phyloP scores from a whole-genome alignment of 2,329 filamentous ascomycete genomes.

The Monilinia fructigena region DNA sequence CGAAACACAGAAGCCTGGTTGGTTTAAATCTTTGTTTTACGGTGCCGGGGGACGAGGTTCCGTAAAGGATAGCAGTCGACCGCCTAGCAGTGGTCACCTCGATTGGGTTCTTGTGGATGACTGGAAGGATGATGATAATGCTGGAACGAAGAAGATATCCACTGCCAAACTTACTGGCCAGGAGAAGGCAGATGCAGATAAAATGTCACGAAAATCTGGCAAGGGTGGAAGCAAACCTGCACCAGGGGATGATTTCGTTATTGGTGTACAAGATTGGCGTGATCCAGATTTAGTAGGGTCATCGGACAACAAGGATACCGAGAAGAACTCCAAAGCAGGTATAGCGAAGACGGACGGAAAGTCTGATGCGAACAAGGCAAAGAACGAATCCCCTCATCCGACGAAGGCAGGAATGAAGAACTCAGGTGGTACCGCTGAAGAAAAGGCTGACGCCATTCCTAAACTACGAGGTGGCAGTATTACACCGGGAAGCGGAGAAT shows the following conservation, averaged over 20 bases:
- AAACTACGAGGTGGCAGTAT: slow-evolving; percentile 62
- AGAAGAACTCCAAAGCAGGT: slow-evolving; percentile 36
- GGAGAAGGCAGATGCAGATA: slow-evolving; percentile 39
- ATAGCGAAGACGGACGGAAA: slow-evolving; percentile 36
- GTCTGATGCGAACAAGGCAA: slow-evolving; percentile 33
- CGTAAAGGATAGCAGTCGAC: slow-evolving; percentile 56
- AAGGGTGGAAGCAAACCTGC: slow-evolving; percentile 20
- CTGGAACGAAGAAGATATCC: slow-evolving; percentile 40
- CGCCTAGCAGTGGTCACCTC: slow-evolving; percentile 70
- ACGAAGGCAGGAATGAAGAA: slow-evolving; percentile 35
- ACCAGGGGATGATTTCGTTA: slow-evolving; percentile 66
- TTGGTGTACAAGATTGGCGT: slow-evolving; percentile 84
- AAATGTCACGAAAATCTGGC: slow-evolving; percentile 33
- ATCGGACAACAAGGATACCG: slow-evolving; percentile 33
- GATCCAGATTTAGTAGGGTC: slow-evolving; percentile 68
- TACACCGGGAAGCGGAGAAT: slow-evolving; percentile 72
- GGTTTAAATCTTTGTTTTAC: slow-evolving; percentile 48
- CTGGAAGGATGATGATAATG: slow-evolving; percentile 57
- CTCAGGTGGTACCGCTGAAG: slow-evolving; percentile 34
- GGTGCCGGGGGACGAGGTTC: slow-evolving; percentile 39
- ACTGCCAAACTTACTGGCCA: slow-evolving; percentile 44
- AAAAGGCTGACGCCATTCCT: slow-evolving; percentile 39
- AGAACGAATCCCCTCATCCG: slow-evolving; percentile 26
- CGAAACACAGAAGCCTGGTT: slow-evolving; percentile 40
- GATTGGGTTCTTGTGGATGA: slow-evolving; percentile 72